Evolutionary conservation across 805 yeast genomes (phyloP), one percentile per base, ranked within the genome.

Genomic region (Nematodospora valgi): DNA sequence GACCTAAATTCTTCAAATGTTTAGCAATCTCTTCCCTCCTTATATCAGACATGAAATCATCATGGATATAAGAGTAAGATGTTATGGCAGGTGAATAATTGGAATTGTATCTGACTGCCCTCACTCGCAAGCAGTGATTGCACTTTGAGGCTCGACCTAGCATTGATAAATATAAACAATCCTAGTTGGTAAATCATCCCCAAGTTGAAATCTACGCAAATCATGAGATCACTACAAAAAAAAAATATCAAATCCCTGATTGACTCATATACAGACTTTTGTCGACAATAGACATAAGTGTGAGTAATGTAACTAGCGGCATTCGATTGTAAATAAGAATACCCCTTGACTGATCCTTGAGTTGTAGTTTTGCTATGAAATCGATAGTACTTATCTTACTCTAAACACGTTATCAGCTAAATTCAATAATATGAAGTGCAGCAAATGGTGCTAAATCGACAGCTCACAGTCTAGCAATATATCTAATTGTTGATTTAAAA

Each of bases 361-460:
- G 68, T 38, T 32, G 54, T 41, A 34, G 61, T 71, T 50, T 66
- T 71, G 59, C 72, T 63, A 10, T 7, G 72, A 72, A 38, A 58
- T 64, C 49, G 63, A 51, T 27, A 47, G 47, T 53, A 57, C 59
- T 72, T 71, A 67, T 30, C 44, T 52, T 28, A 44, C 40, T 54
- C 61, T 64, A 37, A 54, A 43, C n/a, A 56, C 59, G 2, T 46
- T 47, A 19, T 52, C 51, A 12, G 53, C 66, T 38, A 66, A 66
- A 37, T 58, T 11, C 79, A 22, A 86, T 72, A 19, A 84, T 68
- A 67, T 86, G 86, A 39, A 81, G 91, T 46, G 94, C 74, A n/a
- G 91, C 93, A 51, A 82, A 83, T 27, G 56, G 46, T n/a, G 88
- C 78, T 89, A 91, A 87, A 64, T 86, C 96, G 26, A 86, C 78